Evolutionary conservation across 2,329 filamentous ascomycete species (phyloP), one percentile per base, ranked within the genome.

Genomic region (Aureobasidium sp.): DNA sequence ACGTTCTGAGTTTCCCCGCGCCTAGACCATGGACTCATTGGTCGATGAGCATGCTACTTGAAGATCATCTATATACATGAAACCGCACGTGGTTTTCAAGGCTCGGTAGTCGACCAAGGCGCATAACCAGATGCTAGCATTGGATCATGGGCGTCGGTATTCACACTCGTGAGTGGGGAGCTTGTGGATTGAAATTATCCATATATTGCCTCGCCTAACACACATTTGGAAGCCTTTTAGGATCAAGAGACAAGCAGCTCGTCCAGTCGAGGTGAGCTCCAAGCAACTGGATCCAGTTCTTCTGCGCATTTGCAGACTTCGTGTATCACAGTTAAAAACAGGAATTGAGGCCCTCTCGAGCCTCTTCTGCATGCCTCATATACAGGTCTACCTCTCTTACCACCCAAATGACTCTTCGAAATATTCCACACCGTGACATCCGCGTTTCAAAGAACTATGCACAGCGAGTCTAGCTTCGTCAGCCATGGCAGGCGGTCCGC

Each of bases 391-490:
- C 3, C 22, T 25, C 22, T 25, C 3, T 25, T 25, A 25, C 60
- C 60, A 62, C 15, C 60, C 60, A 11, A 62, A 62, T 25, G 51
- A 42, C 22, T 62, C 60, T 34, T 62, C 60, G n/a, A 62, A 49
- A 20, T 62, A 62, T 14, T 62, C 51, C 14, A 57, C 8, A n/a
- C 11, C 14, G n/a, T 31, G 14, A 36, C 51, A 57, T 8, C 60
- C 60, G 5, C 42, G 39, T n/a, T 56, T 49, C 22, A 62, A 9
- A n/a, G 41, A 22, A 9, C 22, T 27, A 34, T 62, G 42, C 7
- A 62, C 60, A 41, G 60, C 60, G 11, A 27, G n/a, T 41, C 60
- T 39, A 1, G 51, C 49, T 42, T 62, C 49, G 20, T 62, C 60
- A 25, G 60, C 60, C 60, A 62, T 62, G 20, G 49, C 60, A 34